Base-by-base conservation (phyloP, 345 rosid species). In the Crucihimalaya himalaica region DNA sequence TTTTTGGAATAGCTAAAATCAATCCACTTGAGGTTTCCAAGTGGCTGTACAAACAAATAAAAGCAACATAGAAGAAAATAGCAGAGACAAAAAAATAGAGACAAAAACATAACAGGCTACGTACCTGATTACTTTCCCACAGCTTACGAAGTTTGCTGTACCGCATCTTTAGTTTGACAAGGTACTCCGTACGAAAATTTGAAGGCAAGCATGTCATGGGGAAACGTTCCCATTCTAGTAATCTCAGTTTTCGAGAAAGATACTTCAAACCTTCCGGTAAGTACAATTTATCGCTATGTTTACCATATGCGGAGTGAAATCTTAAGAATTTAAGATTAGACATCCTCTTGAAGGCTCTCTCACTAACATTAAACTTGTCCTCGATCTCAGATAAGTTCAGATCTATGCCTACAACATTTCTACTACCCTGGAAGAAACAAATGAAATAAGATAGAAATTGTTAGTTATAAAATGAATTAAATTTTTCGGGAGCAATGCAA, bases 291-390 rank as follows among this genome's bases (percentile, higher is more conserved):
- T 45, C 0, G 8, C 19, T 46, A 2, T 16, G 50, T 20, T 45
- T 21, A 46, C 9, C 19, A 2, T 45, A 45, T n/a, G 18, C 50
- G 8, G 2, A 29, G 6, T 13, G 0, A 12, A 60, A 0, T 40
- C 15, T 40, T 61, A 61, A 61, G 51, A 40, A 61, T 25, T 61
- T 18, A 31, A 61, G 66, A 40, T 40, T 61, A 40, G 51, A 5
- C 34, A 61, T 61, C 16, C 35, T 3, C 4, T 42, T 2, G 4
- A 61, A 61, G 1, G 21, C 20, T 40, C 34, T 15, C 2, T 61
- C 66, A 40, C 15, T 40, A 4, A 19, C n/a, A 6, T 13, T 6
- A 20, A 37, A 35, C 2, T 37, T 5, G 2, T 59, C 7, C 2
- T 23, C 3, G 4, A 4, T 4, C 19, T 10, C 10, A 4, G 39